Conservation (phyloP, 2,329 filamentous ascomycete genomes). For the Alternaria triticimaculans region DNA sequence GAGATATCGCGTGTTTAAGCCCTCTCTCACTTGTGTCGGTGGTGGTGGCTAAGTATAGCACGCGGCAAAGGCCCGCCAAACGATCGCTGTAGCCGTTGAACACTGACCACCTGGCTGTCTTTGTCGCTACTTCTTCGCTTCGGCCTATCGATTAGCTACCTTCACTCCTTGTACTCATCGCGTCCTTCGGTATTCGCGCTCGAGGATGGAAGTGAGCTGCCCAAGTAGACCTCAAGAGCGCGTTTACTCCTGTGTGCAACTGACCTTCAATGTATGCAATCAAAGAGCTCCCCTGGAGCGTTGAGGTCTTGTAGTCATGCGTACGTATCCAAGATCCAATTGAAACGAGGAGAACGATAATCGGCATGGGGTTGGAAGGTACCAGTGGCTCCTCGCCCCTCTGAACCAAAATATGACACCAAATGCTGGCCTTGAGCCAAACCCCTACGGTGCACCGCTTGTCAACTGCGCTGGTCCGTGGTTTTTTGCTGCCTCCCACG, state of each 20-base stretch:
- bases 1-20: background rate
- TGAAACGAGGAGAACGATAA: background rate
- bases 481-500: background rate
- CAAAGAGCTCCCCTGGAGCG: background rate
- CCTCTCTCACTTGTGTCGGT: background rate
- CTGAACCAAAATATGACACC: background rate
- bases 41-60: background rate
- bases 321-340: background rate
- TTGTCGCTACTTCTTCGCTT: slow-evolving; percentile 11
- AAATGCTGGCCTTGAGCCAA: background rate
- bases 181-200: background rate
- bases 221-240: background rate
- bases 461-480: background rate
- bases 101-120: slow-evolving; percentile 16
- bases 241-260: background rate
- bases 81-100: slow-evolving; percentile 15
- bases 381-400: background rate
- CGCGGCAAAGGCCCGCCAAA: background rate
- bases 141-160: slow-evolving; percentile 3
- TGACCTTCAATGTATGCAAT: background rate
- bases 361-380: background rate
- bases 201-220: too few relatives aligned
- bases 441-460: background rate
- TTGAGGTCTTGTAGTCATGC: background rate
- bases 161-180: background rate